Percentiles rank a stretch among this genome's conserved stretches.
Evolutionary conservation across 1,284 basidiomycete genomes (phyloP).

Genomic region (Athelia psychrophila): DNA sequence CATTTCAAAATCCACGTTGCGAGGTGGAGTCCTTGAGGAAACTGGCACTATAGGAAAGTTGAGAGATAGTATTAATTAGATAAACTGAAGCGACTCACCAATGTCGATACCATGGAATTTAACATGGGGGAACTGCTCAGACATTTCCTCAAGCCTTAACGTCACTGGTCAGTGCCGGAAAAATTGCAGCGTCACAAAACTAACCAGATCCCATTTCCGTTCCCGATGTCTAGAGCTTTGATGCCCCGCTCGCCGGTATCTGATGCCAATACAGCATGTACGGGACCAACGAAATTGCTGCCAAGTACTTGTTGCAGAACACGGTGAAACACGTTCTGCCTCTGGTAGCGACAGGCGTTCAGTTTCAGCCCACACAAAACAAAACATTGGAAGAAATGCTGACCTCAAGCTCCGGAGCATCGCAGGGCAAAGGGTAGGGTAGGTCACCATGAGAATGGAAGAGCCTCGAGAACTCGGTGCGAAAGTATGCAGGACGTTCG

Average conservation of each 20-base stretch:
- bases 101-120: slow-evolving; percentile 70
- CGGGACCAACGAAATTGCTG: slow-evolving; percentile 55
- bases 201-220: slow-evolving; percentile 70
- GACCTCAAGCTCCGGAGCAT: slow-evolving; percentile 61
- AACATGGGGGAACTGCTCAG: slow-evolving; percentile 55
- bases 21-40: slow-evolving; percentile 52
- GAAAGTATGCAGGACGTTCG: slow-evolving; percentile 58
- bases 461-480: slow-evolving; percentile 51
- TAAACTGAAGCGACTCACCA: slow-evolving; percentile 36
- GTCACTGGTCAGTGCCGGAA: slow-evolving; percentile 14
- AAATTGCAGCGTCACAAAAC: slow-evolving; percentile 19
- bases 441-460: slow-evolving; percentile 61
- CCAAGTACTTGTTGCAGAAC: slow-evolving; percentile 47
- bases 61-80: slow-evolving; percentile 10
- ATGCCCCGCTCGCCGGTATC: slow-evolving; percentile 37
- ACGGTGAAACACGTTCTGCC: slow-evolving; percentile 46
- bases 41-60: slow-evolving; percentile 52
- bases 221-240: slow-evolving; percentile 65
- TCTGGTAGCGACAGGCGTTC: slow-evolving; percentile 30
- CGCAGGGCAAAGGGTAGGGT: slow-evolving; percentile 67
- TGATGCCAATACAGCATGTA: slow-evolving; percentile 44
- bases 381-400: slow-evolving; percentile 12
- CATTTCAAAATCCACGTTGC: slow-evolving; percentile 63
- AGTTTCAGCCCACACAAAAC: not conserved
- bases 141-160: slow-evolving; percentile 70